Conservation (phyloP, 768 basidiomycete genomes). For the Pholiota microspora region DNA sequence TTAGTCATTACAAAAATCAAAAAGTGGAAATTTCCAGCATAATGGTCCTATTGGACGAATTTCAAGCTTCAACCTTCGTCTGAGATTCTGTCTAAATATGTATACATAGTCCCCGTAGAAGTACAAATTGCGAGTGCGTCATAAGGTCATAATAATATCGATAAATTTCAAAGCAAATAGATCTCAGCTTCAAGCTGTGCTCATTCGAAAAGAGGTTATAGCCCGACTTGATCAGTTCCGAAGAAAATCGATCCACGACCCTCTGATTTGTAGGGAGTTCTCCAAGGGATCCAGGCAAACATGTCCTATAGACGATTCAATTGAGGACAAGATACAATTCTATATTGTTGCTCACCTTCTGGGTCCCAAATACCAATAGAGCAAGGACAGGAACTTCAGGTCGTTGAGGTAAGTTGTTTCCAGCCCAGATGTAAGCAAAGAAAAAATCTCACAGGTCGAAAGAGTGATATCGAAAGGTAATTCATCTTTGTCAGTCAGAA, state of each 20-base stretch:
- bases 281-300: constrained; percentile 14
- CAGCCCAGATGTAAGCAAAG: neutral
- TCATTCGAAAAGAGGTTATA: neutral
- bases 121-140: neutral
- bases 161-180: neutral
- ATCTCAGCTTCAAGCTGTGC: neutral
- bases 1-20: too few relatives aligned
- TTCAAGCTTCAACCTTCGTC: too few relatives aligned
- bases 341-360: constrained; percentile 9
- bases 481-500: constrained; percentile 11
- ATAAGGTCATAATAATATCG: neutral
- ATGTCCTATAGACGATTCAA: constrained; percentile 10
- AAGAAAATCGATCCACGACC: constrained; percentile 8
- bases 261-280: constrained; percentile 7
- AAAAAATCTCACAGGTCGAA: constrained; percentile 15
- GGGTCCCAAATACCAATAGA: constrained; percentile 22
- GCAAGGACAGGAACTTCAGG: constrained; percentile 18
- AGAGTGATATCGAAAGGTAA: constrained; percentile 21
- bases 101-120: too few relatives aligned
- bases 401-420: too few relatives aligned
- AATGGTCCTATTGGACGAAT: too few relatives aligned
- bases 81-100: too few relatives aligned
- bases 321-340: neutral
- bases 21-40: too few relatives aligned
- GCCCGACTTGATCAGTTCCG: neutral